A percentile compares a stretch with the other conserved stretches of the same genome.
phyloP scores from a whole-genome alignment of 1,284 basidiomycete genomes.

The Stygiomarasmius scandens region DNA sequence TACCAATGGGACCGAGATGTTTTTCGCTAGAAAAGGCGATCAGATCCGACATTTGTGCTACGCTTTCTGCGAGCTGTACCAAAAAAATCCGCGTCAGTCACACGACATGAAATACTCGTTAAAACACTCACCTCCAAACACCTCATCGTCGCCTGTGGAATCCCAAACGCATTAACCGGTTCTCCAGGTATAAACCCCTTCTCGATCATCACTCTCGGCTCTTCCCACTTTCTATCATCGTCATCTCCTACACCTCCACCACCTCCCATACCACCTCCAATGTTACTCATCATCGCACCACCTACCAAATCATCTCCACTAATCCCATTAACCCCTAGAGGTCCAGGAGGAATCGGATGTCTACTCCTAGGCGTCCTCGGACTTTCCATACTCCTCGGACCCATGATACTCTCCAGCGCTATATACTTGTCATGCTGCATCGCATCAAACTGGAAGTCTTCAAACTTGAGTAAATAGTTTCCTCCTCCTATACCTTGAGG shows the following conservation, averaged over 20 bases:
- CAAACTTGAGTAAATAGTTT: constrained; percentile 55
- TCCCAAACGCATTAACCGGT: constrained; percentile 82
- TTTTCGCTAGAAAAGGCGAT: constrained; percentile 63
- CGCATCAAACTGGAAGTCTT: constrained; percentile 71
- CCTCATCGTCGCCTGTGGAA: constrained; percentile 83
- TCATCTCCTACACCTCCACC: constrained; percentile 28
- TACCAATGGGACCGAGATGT: constrained; percentile 65
- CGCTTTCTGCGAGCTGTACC: constrained; percentile 70
- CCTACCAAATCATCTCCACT: no score
- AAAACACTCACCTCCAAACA: constrained; percentile 65
- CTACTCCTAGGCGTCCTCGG: neutral
- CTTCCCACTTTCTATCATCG: constrained; percentile 62
- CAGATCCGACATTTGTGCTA: constrained; percentile 73
- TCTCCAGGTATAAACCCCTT: constrained; percentile 67
- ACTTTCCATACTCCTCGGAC: constrained; percentile 41
- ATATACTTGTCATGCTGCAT: constrained; percentile 70
- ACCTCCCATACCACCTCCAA: neutral
- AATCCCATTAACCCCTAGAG: neutral
- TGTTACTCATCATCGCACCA: neutral
- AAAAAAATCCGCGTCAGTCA: neutral
- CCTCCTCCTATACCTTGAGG: neutral
- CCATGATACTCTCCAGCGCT: constrained; percentile 58
- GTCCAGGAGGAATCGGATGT: no score
- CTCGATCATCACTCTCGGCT: constrained; percentile 60
- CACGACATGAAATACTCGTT: neutral